phyloP scores from a whole-genome alignment of 2,329 filamentous ascomycete species.

The Aspergillus udagawae region DNA sequence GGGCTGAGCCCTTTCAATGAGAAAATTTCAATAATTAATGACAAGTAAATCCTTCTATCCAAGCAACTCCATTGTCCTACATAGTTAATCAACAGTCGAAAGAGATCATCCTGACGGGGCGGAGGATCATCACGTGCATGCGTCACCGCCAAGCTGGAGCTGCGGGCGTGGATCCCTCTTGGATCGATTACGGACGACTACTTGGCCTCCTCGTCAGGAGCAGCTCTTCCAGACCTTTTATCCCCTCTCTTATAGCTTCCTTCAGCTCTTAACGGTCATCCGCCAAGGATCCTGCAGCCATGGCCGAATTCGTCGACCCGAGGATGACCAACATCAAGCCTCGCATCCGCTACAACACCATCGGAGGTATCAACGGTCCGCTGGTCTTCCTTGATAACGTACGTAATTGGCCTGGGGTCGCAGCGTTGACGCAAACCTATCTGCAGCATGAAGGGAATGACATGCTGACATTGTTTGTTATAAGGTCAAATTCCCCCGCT shows the following conservation, averaged over 20 bases:
- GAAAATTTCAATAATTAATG: neutral
- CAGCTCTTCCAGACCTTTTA: slow-evolving; percentile 5
- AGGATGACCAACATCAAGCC: slow-evolving; percentile 57
- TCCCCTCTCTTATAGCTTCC: slow-evolving; percentile 11
- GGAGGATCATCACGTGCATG: slow-evolving; percentile 3
- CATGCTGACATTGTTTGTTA: slow-evolving; percentile 13
- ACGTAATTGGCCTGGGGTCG: slow-evolving; percentile 31
- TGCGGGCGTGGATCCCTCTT: neutral
- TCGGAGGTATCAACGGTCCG: slow-evolving; percentile 95
- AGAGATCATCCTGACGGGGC: neutral
- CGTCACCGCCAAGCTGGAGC: slow-evolving; percentile 2
- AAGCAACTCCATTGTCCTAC: neutral
- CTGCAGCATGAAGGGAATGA: neutral
- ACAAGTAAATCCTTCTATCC: neutral
- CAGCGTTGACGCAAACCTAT: neutral
- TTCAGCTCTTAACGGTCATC: slow-evolving; percentile 8
- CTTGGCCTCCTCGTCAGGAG: slow-evolving; percentile 4
- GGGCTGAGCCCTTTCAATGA: neutral
- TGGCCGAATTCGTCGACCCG: slow-evolving; percentile 42
- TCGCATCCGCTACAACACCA: slow-evolving; percentile 92
- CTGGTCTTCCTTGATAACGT: slow-evolving; percentile 97
- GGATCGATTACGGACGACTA: slow-evolving; percentile 2
- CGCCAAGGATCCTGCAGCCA: slow-evolving; percentile 22
- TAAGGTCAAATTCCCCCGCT: slow-evolving; percentile 94
- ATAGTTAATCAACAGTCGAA: neutral